Evolutionary conservation across 192 early-diverging fungal species (phyloP).

Genomic region (Backusella luteola): DNA sequence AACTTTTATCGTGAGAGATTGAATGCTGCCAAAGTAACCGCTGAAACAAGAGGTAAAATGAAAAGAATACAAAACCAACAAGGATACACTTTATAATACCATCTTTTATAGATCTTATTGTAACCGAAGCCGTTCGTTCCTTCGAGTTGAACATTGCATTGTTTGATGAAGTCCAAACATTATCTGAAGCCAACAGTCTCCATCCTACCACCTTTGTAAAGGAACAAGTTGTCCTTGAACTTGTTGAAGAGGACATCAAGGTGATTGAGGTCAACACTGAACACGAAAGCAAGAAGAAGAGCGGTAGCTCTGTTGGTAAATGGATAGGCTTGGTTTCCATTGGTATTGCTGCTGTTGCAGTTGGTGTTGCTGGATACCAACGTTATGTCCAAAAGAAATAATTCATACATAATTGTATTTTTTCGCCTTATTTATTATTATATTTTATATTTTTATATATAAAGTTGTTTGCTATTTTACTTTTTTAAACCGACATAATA

Average conservation of each 20-base stretch:
- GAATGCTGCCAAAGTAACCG: slow-evolving; percentile 44
- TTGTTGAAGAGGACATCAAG: background rate
- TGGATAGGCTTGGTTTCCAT: background rate
- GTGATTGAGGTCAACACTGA: background rate
- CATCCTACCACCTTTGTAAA: background rate
- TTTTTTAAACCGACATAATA: slow-evolving; percentile 44
- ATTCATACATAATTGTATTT: background rate
- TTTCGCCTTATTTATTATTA: background rate
- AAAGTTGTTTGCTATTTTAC: background rate
- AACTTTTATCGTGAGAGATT: slow-evolving; percentile 45
- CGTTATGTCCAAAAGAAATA: slow-evolving; percentile 7
- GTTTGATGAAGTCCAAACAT: slow-evolving; percentile 32
- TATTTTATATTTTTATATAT: background rate
- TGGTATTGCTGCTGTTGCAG: slow-evolving; percentile 10
- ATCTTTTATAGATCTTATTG: slow-evolving; percentile 26
- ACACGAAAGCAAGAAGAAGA: background rate
- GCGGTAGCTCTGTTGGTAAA: background rate
- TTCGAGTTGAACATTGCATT: slow-evolving; percentile 37
- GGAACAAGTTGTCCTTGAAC: background rate
- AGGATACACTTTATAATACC: no score
- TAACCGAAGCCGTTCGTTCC: slow-evolving; percentile 23
- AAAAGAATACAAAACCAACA: no score
- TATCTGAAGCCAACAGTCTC: slow-evolving; percentile 22
- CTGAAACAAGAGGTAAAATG: slow-evolving; percentile 26
- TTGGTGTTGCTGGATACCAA: slow-evolving; percentile 19